Percentiles rank a stretch among this genome's conserved stretches.
phyloP scores from a whole-genome alignment of 495 filamentous ascomycete genomes.

The Lophiotrema nucula region DNA sequence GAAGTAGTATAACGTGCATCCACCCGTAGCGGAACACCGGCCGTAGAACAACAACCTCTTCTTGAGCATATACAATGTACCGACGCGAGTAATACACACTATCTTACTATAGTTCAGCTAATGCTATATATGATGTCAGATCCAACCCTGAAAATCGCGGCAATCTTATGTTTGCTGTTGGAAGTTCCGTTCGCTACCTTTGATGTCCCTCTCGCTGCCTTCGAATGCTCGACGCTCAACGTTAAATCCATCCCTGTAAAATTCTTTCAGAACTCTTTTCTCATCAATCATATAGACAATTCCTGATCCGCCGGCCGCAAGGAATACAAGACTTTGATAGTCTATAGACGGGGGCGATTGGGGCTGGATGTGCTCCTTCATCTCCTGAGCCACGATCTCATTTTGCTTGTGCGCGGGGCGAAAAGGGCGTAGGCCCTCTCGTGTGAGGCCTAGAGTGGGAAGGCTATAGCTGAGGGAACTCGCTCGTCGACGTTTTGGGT shows the following conservation, averaged over 20 bases:
- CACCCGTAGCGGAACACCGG: no score
- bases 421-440: not conserved
- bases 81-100: no score
- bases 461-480: no score
- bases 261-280: constrained; percentile 7
- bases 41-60: no score
- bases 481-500: no score
- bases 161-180: no score
- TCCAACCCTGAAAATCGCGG: no score
- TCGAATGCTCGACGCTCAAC: constrained; percentile 11
- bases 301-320: constrained; percentile 8
- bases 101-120: no score
- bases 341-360: not conserved
- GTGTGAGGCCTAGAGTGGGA: not conserved
- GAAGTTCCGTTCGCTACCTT: no score
- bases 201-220: not conserved
- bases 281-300: constrained; percentile 10
- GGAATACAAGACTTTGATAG: not conserved
- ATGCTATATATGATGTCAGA: no score
- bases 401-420: not conserved
- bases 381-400: constrained; percentile 12
- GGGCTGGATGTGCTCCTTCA: not conserved
- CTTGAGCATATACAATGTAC: no score
- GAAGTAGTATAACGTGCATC: no score
- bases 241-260: not conserved